Evolutionary conservation across 768 basidiomycete species (phyloP).

Genomic region (Amanita polypyramis): DNA sequence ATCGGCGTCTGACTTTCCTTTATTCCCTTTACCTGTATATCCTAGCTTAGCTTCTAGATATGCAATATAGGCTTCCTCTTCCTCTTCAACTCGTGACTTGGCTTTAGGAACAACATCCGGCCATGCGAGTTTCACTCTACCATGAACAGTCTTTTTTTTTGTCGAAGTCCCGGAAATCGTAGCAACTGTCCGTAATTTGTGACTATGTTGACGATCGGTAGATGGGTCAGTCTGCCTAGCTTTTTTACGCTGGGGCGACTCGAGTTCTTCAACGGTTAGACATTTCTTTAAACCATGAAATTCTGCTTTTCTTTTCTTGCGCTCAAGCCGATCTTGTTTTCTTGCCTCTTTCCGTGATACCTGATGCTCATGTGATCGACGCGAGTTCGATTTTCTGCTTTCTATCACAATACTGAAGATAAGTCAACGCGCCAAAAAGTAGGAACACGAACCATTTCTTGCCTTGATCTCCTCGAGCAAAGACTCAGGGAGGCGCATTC

Average conservation of each 20-base stretch:
- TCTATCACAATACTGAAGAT: not conserved
- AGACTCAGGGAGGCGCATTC: conserved; percentile 4
- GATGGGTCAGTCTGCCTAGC: conserved; percentile 15
- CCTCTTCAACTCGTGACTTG: conserved; percentile 24
- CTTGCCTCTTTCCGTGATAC: conserved; percentile 49
- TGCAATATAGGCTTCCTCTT: conserved; percentile 81
- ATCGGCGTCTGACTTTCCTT: conserved; percentile 36
- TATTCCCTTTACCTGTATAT: conserved; percentile 31
- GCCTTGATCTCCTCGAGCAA: conserved; percentile 4
- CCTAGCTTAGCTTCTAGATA: conserved; percentile 76
- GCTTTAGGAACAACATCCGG: conserved; percentile 3
- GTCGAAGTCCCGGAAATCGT: not conserved
- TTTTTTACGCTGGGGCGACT: conserved; percentile 44
- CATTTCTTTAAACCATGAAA: conserved; percentile 25
- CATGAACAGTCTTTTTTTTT: not conserved
- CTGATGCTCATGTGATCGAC: not conserved
- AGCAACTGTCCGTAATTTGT: not conserved
- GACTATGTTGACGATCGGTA: not conserved
- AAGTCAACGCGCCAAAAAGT: not conserved
- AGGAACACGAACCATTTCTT: not conserved
- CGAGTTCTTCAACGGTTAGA: conserved; percentile 31
- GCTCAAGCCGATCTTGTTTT: conserved; percentile 47
- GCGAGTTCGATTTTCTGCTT: conserved; percentile 7
- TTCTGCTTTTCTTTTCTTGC: conserved; percentile 54
- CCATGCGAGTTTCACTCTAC: not conserved